Base-by-base conservation (phyloP, 2,329 filamentous ascomycete genomes). In the Xylariaceae sp. region DNA sequence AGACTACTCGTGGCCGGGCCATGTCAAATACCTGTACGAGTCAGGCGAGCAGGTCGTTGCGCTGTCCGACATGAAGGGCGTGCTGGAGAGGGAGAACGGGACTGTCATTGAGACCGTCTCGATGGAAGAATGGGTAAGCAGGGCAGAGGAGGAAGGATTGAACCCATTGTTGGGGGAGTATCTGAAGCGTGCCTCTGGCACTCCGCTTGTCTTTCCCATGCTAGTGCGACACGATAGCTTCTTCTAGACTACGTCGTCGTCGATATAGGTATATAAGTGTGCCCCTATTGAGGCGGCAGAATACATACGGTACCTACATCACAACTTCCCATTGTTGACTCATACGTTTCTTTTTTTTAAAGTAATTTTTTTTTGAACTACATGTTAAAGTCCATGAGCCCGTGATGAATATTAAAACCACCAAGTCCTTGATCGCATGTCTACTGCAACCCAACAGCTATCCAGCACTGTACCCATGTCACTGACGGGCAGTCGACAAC, bases 11-110 rank as follows among this genome's bases (percentile, higher is more conserved):
- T 54, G 51, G 55, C 47, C 51, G 3, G 55, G 55, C 26, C 18
- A 57, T 18, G 51, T 57, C 16, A 54, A 57, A 13, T 54, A 52
- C n/a, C 21, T 54, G 16, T 57, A 54, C 45, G 51, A 57, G 19
- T 54, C 55, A 3, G 55, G 55, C 2, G 51, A 57, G 13, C 30
- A 54, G 12, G 48, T 40, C 3, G 32, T 58, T 36, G 15, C 51
- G 1, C 18, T 58, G 18, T 49, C 49, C 3, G 56, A 58, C 26
- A 32, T 58, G 16, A 53, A 46, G 32, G 49, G 49, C 5, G 19
- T 50, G 3, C 22, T 58, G 9, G 53, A 55, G 36, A 48, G 56
- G 22, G 56, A 56, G 29, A 47, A 30, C 16, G 34, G 42, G 5
- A 37, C 37, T 2, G 16, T 34, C 3, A 22, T 57, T 34, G 40